These are phyloP conservation scores for Coelastrella sp. DNA, from an alignment of 139 green algal species.

Conservation along the genomic window DNA sequence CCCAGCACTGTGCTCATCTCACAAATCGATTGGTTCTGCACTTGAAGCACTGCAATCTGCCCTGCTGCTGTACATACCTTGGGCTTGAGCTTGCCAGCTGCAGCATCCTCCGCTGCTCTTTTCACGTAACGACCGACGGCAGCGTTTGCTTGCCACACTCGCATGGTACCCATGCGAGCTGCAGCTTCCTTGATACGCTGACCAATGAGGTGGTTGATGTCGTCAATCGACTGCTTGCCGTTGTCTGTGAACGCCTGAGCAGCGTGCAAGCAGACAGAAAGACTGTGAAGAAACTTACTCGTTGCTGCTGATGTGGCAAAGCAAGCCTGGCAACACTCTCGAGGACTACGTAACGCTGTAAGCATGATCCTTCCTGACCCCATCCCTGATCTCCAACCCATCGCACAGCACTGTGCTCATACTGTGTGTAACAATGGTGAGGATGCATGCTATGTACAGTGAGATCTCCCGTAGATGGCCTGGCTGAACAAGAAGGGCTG, in stretches of 20 bases:
- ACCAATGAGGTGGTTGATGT: slow-evolving; percentile 41
- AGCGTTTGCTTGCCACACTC: slow-evolving; percentile 25
- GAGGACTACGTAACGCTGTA: not conserved
- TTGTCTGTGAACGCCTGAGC: slow-evolving; percentile 28
- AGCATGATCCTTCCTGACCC: not conserved
- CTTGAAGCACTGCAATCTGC: not conserved
- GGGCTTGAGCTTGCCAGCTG: slow-evolving; percentile 30
- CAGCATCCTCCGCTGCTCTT: slow-evolving; percentile 27
- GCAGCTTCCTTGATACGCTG: slow-evolving; percentile 35
- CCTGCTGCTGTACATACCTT: too few relatives aligned
- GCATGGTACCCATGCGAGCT: slow-evolving; percentile 9
- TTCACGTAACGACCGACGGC: slow-evolving; percentile 42
- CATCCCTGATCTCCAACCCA: too few relatives aligned
- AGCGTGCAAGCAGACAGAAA: too few relatives aligned
- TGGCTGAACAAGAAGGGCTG: too few relatives aligned
- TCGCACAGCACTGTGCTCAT: too few relatives aligned
- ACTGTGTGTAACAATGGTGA: too few relatives aligned
- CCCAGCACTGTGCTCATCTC: too few relatives aligned
- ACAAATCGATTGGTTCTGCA: not conserved
- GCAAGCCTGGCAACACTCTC: too few relatives aligned
- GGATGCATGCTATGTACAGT: too few relatives aligned
- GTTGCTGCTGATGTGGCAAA: too few relatives aligned
- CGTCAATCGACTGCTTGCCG: slow-evolving; percentile 21
- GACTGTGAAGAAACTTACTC: too few relatives aligned
- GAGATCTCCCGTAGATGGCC: too few relatives aligned